These are phyloP conservation scores for Neltuma alba DNA, from an alignment of 306 rosid species.

Conservation along the genomic window DNA sequence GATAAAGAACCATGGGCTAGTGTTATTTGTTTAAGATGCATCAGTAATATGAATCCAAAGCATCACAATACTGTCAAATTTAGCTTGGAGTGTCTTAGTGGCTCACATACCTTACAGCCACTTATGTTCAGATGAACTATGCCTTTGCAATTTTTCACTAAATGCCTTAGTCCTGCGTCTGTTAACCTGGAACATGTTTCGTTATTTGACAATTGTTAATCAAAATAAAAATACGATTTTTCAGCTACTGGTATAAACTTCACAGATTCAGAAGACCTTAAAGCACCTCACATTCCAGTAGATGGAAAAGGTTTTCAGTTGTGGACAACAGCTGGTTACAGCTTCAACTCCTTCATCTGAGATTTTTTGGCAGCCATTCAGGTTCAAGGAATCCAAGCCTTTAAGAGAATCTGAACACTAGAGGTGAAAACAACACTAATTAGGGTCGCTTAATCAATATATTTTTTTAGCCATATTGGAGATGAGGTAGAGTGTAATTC, in stretches of 20 bases:
- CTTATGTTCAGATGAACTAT: slow-evolving; percentile 75
- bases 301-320: slow-evolving; percentile 57
- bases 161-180: slow-evolving; percentile 49
- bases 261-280: slow-evolving; percentile 8
- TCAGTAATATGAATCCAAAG: slow-evolving; percentile 14
- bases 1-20: neutral
- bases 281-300: slow-evolving; percentile 91
- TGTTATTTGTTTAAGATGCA: neutral
- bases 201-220: slow-evolving; percentile 31
- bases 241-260: slow-evolving; percentile 16
- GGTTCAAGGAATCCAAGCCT: slow-evolving; percentile 72
- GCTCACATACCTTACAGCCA: slow-evolving; percentile 78
- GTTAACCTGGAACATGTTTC: slow-evolving; percentile 62
- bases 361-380: slow-evolving; percentile 88
- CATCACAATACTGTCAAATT: slow-evolving; percentile 7
- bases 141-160: slow-evolving; percentile 66
- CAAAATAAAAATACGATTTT: slow-evolving; percentile 20
- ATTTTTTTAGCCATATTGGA: neutral
- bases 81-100: neutral
- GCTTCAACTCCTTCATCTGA: slow-evolving; percentile 78
- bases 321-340: slow-evolving; percentile 69
- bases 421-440: slow-evolving; percentile 20
- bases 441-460: slow-evolving; percentile 24
- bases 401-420: slow-evolving; percentile 73
- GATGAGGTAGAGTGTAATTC: neutral